Evolutionary conservation across 257 asterid species (phyloP), one percentile per base, ranked within the genome.

Genomic region (Coffea canephora): DNA sequence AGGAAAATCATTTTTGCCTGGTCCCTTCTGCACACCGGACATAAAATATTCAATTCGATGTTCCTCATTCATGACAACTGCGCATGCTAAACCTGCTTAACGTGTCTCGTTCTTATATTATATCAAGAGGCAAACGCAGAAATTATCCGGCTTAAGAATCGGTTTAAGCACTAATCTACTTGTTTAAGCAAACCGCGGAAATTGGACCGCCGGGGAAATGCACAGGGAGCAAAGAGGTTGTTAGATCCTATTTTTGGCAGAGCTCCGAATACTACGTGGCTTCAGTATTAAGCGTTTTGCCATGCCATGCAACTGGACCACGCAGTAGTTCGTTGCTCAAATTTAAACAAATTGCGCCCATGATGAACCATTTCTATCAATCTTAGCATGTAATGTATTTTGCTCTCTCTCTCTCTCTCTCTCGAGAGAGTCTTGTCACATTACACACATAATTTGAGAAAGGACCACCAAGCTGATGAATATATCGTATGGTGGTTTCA

Each of bases 21-120:
- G 49, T 55, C 71, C 71, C 70, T 15, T 68, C 2, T 79, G 1
- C 5, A 12, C 59, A 55, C 8, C 49, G 34, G 73, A 48, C 45
- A 48, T 77, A 73, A 76, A 52, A 46, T 67, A 4, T 39, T 39
- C 52, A 45, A 25, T 74, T 64, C 61, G 31, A 36, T 74, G 36
- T 80, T 82, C 45, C 31, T 50, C 50, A n/a, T 74, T 71, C 78
- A 69, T 69, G 23, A 75, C 69, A 59, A 76, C 36, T 74, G 67
- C 70, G 80, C 86, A 79, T 83, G 83, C 84, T 25, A 15, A 36
- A 57, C 12, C 41, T 76, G 14, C 64, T 61, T 69, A 69, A 15
- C 23, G 8, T 65, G 59, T 55, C 48, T 73, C 52, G 48, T 31
- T 79, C 41, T 72, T 62, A 3, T 13, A 27, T 78, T 70, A 31